Evolutionary conservation across 2,329 filamentous ascomycete species (phyloP).

Genomic region (Ceratocystis diversiconidia): DNA sequence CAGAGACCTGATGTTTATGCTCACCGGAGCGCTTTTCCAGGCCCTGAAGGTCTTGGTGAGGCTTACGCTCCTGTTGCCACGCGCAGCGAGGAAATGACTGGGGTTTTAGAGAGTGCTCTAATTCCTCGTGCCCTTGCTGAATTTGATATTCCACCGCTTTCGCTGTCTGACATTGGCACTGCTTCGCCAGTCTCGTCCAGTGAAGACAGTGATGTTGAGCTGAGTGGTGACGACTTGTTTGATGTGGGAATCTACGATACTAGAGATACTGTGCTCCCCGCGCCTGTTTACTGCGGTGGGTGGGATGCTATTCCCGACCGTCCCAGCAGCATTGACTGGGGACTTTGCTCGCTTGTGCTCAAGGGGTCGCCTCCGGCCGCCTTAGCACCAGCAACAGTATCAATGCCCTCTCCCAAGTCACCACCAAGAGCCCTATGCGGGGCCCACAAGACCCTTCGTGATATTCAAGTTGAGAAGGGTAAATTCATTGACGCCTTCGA

Average conservation of each 20-base stretch:
- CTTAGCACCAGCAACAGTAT: neutral
- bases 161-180: neutral
- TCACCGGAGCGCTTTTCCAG: neutral
- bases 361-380: neutral
- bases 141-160: neutral
- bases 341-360: neutral
- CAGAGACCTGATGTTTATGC: neutral
- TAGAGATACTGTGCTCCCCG: neutral
- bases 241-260: conserved; percentile 7
- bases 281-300: neutral
- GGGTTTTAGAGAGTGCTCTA: neutral
- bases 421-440: neutral
- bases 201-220: conserved; percentile 1
- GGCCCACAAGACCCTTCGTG: neutral
- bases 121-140: neutral
- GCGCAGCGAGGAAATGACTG: neutral
- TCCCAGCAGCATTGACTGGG: conserved; percentile 3
- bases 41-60: neutral
- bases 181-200: neutral
- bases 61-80: neutral
- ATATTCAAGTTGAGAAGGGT: conserved; percentile 1
- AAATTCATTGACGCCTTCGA: conserved; percentile 4
- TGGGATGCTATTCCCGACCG: neutral
- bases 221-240: conserved; percentile 6
- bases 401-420: neutral